These are phyloP conservation scores for Vitis hybrid DNA, from an alignment of 177 flowering plant genomes.

Conservation along the genomic window DNA sequence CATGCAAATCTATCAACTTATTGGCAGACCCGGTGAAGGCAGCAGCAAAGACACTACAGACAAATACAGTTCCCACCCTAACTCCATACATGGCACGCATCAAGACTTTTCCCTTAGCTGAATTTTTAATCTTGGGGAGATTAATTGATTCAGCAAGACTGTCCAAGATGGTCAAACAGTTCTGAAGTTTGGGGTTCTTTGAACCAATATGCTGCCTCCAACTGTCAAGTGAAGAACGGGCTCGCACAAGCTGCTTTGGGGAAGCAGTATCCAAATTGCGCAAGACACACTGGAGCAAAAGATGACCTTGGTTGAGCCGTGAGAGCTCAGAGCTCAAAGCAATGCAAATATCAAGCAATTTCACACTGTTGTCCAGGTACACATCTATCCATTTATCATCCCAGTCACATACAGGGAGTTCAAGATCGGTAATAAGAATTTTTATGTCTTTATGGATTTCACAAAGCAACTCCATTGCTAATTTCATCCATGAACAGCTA, in stretches of 20 bases:
- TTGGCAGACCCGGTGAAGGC: slow-evolving; percentile 64
- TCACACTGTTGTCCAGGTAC: slow-evolving; percentile 81
- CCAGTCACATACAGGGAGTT: slow-evolving; percentile 84
- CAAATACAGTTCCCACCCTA: slow-evolving; percentile 60
- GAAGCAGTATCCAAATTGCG: slow-evolving; percentile 44
- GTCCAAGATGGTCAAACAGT: slow-evolving; percentile 42
- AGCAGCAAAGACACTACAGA: slow-evolving; percentile 64
- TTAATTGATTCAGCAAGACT: slow-evolving; percentile 45
- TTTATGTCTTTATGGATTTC: slow-evolving; percentile 74
- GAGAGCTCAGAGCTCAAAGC: slow-evolving; percentile 83
- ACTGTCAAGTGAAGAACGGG: slow-evolving; percentile 57
- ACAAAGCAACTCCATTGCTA: slow-evolving; percentile 65
- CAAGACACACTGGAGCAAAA: slow-evolving; percentile 59
- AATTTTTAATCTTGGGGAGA: slow-evolving; percentile 70
- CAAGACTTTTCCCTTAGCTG: slow-evolving; percentile 78
- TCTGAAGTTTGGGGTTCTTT: slow-evolving; percentile 58
- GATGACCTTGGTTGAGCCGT: slow-evolving; percentile 72
- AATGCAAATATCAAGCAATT: slow-evolving; percentile 81
- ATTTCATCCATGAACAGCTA: slow-evolving; percentile 82
- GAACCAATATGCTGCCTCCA: slow-evolving; percentile 62
- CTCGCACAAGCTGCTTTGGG: slow-evolving; percentile 34
- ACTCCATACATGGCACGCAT: slow-evolving; percentile 92
- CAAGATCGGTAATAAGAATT: slow-evolving; percentile 65
- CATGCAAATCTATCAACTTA: slow-evolving; percentile 46
- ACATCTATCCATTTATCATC: slow-evolving; percentile 91